These are phyloP conservation scores for Fibroporia radiculosa DNA, from an alignment of 768 basidiomycete species.

Conservation along the genomic window DNA sequence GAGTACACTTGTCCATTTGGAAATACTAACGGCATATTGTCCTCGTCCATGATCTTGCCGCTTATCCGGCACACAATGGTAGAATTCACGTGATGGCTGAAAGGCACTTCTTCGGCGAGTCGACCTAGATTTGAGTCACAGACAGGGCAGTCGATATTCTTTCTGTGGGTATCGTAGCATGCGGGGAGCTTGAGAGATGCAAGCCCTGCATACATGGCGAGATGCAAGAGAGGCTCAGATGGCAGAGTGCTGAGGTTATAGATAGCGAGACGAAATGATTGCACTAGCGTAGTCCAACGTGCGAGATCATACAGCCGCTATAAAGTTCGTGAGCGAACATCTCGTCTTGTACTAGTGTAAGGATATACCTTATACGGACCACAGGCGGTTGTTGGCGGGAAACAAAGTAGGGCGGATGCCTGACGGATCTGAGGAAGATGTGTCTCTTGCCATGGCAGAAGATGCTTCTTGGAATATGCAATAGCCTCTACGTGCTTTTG, in stretches of 20 bases:
- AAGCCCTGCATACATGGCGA: conserved; percentile 87
- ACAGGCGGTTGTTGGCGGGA: conserved; percentile 60
- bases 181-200: conserved; percentile 84
- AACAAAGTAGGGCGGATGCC: conserved; percentile 72
- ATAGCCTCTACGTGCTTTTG: conserved; percentile 70
- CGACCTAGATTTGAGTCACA: conserved; percentile 73
- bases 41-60: conserved; percentile 91
- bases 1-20: conserved; percentile 86
- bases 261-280: conserved; percentile 78
- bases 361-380: conserved; percentile 66
- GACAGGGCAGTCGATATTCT: conserved; percentile 86
- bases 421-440: conserved; percentile 73
- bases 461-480: conserved; percentile 72
- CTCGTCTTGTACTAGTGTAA: not conserved
- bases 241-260: conserved; percentile 85
- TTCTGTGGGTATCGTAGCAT: conserved; percentile 57
- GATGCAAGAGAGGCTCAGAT: conserved; percentile 76
- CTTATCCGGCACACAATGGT: conserved; percentile 90
- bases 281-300: conserved; percentile 71
- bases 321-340: not conserved
- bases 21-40: conserved; percentile 89
- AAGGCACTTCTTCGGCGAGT: conserved; percentile 81
- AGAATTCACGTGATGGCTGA: conserved; percentile 90
- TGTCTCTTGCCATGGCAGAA: conserved; percentile 75
- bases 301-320: conserved; percentile 78